phyloP scores from a whole-genome alignment of 495 filamentous ascomycete genomes.

The Daldinia vernicosa region DNA sequence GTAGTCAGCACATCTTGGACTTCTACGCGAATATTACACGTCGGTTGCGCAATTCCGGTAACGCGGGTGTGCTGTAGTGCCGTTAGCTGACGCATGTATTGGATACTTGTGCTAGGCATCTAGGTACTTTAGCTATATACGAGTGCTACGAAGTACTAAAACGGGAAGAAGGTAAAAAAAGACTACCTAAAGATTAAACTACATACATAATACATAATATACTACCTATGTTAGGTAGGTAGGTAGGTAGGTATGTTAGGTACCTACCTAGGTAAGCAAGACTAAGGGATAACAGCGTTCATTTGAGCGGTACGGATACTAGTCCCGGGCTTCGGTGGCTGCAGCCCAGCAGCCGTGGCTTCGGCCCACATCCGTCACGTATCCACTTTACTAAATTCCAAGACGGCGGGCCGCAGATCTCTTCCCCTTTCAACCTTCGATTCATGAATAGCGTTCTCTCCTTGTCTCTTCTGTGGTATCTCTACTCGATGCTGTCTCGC shows the following conservation, averaged over 20 bases:
- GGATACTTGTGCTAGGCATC: no score
- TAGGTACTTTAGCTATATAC: conserved; percentile 9
- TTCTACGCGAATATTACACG: conserved; percentile 13
- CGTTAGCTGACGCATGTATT: conserved; percentile 7
- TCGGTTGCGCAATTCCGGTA: conserved; percentile 14
- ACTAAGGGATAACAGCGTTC: conserved; percentile 9
- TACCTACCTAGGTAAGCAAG: no score
- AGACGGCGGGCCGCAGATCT: conserved; percentile 35
- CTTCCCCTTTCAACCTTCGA: conserved; percentile 24
- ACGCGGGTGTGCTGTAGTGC: conserved; percentile 5
- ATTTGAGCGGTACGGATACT: background rate
- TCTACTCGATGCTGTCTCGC: background rate
- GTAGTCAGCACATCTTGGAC: background rate
- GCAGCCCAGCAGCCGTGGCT: conserved; percentile 20
- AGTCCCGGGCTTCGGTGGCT: conserved; percentile 24
- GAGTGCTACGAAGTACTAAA: conserved; percentile 37
- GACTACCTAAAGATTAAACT: background rate
- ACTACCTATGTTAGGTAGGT: no score
- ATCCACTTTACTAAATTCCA: conserved; percentile 8
- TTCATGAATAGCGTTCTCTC: conserved; percentile 3
- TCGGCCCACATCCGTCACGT: conserved; percentile 28
- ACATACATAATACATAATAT: no score
- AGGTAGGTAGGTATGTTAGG: no score
- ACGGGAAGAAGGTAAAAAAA: conserved; percentile 18
- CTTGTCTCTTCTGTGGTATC: background rate